Base-by-base conservation (phyloP, 164 flowering plant species). In the Vitis rupestris region DNA sequence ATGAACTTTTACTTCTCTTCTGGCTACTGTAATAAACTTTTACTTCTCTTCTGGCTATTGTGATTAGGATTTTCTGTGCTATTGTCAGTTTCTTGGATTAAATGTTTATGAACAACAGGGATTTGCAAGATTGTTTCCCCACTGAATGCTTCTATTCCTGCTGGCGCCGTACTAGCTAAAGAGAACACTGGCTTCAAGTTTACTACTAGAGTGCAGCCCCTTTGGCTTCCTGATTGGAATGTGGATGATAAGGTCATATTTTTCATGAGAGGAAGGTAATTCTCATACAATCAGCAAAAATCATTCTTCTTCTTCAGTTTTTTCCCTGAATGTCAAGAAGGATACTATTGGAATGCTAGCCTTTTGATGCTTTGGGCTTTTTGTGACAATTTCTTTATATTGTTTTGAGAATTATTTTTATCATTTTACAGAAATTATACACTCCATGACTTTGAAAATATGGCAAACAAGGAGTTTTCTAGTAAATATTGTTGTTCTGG, bases 41-140 rank as follows among this genome's bases (percentile, higher is more conserved):
- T 19, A 2, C 3, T 31, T 31, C 37, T 31, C 37, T 31, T n/a
- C 17, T 6, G 23, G 16, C 17, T 56, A 6, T 3, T 1, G 59
- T 9, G 8, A 19, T 19, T 19, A 19, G 19, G 23, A 19, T 19
- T 56, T 56, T 56, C 3, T 56, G 59, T 16, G 9, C 0, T 23
- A n/a, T n/a, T 16, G 44, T 9, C 27, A 23, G 27, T 23, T 23
- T 6, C 29, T 61, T 61, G 12, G 15, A 31, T 30, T 31, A 13
- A 30, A 13, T 8, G 2, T 4, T 9, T 9, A 23, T 19, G 19
- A 11, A 2, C 8, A 2, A n/a, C 60, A 78, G 80, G 80, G 10
- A 78, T 78, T 27, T 78, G 80, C 75, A 78, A 78, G 68, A 78
- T 78, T 67, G 59, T 74, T 12, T 70, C 80, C 7, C 80, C 80